A percentile compares a stretch with the other conserved stretches of the same genome.
Conservation (phyloP, 2,329 filamentous ascomycete species). For the Alternaria dauci region DNA sequence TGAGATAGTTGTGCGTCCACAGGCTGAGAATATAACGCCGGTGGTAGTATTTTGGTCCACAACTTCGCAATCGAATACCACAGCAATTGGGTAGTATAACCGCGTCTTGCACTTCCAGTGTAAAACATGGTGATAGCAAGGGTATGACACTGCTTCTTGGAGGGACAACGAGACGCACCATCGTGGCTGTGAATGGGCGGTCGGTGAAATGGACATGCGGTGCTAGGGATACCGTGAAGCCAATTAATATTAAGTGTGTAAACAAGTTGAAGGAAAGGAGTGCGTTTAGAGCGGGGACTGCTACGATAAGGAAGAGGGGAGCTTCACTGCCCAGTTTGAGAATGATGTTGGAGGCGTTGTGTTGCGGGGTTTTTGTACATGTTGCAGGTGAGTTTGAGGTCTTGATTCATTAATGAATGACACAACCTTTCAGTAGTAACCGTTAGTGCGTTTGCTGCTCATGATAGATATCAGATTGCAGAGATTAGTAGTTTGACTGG, state of each 20-base stretch:
- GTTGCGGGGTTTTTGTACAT: background rate
- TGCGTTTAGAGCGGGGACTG: slow-evolving; percentile 27
- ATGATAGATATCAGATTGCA: no score
- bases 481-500: background rate
- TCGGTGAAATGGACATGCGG: slow-evolving; percentile 43
- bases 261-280: slow-evolving; percentile 37
- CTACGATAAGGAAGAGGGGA: slow-evolving; percentile 30
- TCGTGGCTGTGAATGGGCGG: slow-evolving; percentile 29
- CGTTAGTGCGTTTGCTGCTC: no score
- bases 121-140: slow-evolving; percentile 43
- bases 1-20: slow-evolving; percentile 28
- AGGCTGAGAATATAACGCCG: slow-evolving; percentile 52
- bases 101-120: slow-evolving; percentile 47
- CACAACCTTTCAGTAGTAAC: background rate
- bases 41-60: slow-evolving; percentile 57
- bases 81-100: slow-evolving; percentile 42
- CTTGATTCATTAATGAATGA: background rate
- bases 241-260: slow-evolving; percentile 41
- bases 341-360: background rate
- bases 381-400: background rate
- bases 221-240: slow-evolving; percentile 35
- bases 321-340: background rate
- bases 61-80: slow-evolving; percentile 52
- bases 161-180: slow-evolving; percentile 27
- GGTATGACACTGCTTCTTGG: slow-evolving; percentile 43